Evolutionary conservation across 805 yeast species (phyloP), one percentile per base, ranked within the genome.

Genomic region (Starmerella stellata): DNA sequence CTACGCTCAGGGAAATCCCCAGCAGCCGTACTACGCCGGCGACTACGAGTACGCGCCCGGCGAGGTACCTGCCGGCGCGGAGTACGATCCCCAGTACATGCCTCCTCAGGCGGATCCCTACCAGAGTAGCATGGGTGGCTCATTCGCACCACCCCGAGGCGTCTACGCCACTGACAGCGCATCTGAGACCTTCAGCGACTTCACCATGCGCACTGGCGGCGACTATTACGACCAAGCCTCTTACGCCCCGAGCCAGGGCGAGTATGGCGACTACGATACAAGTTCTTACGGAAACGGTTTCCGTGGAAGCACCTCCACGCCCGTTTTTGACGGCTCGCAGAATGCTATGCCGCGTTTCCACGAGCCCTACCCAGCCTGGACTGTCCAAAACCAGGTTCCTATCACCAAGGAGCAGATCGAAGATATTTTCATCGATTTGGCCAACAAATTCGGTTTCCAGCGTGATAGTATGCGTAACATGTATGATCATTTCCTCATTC

Each of bases 311-410:
- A 81, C 94, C 32, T 81, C 94, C 2, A 90, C 98, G 31, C 96
- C 98, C 17, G 72, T 81, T 49, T 79, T 79, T 55, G 73, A 74
- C 40, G 42, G 40, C 35, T 30, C 30, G 4, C 18, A 18, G 14
- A 28, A 19, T 17, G 30, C 25, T 8, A 37, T 43, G 44, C 48
- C 48, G 7, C 43, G 42, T n/a, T 45, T 45, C 43, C 73, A 83
- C 34, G 90, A 90, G 59, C 99, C 98, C 25, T 90, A 87, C 59
- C 98, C 99, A 33, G 96, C 98, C 37, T 90, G 98, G 98, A 80
- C 95, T 20, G 93, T 93, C 35, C 96, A 90, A 60, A 85, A 65
- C 41, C 68, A 75, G 55, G 79, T 77, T 18, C 94, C 95, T 7
- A 68, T 90, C 34, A 66, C 78, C 36, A 68, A 71, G 46, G 68